Conservation (phyloP, 1,284 basidiomycete species). For the Mycena citricolor region DNA sequence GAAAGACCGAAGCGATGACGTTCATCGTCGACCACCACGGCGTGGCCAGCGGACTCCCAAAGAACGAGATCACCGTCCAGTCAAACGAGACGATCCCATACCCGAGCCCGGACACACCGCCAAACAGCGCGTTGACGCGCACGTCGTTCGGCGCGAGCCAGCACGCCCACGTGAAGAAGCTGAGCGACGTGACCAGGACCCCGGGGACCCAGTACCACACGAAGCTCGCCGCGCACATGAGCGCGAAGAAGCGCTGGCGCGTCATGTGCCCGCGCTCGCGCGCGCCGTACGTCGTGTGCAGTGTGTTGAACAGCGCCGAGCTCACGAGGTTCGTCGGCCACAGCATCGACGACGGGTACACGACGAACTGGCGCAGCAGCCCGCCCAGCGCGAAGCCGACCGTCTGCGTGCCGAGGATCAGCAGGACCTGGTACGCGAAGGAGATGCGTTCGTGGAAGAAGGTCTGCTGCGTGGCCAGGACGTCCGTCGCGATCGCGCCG, state of each 20-base stretch:
- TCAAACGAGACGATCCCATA: slow-evolving; percentile 89
- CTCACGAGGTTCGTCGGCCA: slow-evolving; percentile 77
- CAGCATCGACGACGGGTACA: slow-evolving; percentile 80
- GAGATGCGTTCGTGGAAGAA: slow-evolving; percentile 18
- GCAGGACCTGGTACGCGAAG: slow-evolving; percentile 49
- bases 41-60: slow-evolving; percentile 81
- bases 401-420: slow-evolving; percentile 72
- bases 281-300: slow-evolving; percentile 53
- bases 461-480: slow-evolving; percentile 19
- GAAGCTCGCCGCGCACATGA: slow-evolving; percentile 44
- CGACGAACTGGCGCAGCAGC: slow-evolving; percentile 59
- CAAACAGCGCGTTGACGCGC: slow-evolving; percentile 83
- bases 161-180: slow-evolving; percentile 85
- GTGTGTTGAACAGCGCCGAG: slow-evolving; percentile 72
- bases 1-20: slow-evolving; percentile 68
- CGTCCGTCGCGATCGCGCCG: slow-evolving; percentile 23
- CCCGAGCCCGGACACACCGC: slow-evolving; percentile 72
- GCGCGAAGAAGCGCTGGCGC: slow-evolving; percentile 46
- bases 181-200: slow-evolving; percentile 76
- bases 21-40: slow-evolving; percentile 97
- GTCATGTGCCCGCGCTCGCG: slow-evolving; percentile 56
- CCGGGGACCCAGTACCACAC: slow-evolving; percentile 81
- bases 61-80: slow-evolving; percentile 83
- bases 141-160: slow-evolving; percentile 90
- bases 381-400: slow-evolving; percentile 79